Conservation (phyloP, 2,329 filamentous ascomycete genomes). For the Colletotrichum simmondsii region DNA sequence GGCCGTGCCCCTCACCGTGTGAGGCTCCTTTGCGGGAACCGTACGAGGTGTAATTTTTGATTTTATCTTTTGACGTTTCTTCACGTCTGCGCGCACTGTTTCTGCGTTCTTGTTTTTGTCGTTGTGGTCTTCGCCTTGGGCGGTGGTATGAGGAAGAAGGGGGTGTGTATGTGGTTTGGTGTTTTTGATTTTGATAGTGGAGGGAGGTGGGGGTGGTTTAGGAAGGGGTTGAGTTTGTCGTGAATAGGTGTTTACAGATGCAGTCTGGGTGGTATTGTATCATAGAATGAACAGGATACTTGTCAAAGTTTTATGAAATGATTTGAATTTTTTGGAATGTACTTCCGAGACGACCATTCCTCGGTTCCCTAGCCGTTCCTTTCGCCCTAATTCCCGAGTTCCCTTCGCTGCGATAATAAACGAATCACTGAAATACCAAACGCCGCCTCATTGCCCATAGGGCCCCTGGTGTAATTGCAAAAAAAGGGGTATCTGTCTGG, state of each 20-base stretch:
- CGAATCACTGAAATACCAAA: not conserved
- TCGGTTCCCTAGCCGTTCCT: not conserved
- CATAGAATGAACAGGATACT: too few species aligned
- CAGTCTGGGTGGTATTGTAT: too few species aligned
- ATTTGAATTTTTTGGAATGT: not conserved
- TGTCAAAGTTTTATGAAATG: not conserved
- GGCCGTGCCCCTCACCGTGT: constrained; percentile 20
- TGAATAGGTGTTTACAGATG: not conserved
- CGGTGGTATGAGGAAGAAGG: constrained; percentile 18
- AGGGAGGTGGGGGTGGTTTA: not conserved
- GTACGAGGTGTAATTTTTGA: constrained; percentile 9
- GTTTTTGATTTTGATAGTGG: not conserved
- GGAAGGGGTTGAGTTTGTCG: not conserved
- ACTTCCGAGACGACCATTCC: not conserved
- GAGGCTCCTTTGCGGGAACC: constrained; percentile 3
- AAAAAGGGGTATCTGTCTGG: constrained; percentile 6
- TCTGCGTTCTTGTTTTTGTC: not conserved
- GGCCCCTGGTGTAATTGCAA: not conserved
- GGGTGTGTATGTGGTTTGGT: not conserved
- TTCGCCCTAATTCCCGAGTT: not conserved
- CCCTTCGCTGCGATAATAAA: not conserved
- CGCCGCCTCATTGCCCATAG: not conserved
- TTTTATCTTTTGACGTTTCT: not conserved
- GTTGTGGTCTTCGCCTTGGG: not conserved
- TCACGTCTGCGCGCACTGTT: not conserved